Evolutionary conservation across 257 asterid genomes (phyloP).

Genomic region (Forsythia suspensa): DNA sequence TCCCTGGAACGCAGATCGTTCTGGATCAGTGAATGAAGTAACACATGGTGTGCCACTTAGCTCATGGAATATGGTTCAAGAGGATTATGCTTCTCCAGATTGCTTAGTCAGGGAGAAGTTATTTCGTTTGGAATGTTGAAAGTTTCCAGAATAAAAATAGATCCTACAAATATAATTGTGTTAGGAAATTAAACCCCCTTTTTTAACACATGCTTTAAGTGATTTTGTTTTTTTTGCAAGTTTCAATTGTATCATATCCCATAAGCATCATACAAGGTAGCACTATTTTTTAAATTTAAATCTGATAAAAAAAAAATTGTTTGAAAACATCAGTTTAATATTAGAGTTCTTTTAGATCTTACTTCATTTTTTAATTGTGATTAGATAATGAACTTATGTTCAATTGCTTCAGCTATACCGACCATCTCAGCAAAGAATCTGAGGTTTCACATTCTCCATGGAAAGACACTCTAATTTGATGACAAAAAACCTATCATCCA

Average conservation of each 20-base stretch:
- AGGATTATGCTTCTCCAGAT: background rate
- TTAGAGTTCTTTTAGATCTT: background rate
- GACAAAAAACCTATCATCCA: background rate
- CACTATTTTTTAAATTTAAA: background rate
- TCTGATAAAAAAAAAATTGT: background rate
- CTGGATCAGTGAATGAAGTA: background rate
- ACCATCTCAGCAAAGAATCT: background rate
- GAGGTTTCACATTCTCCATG: background rate
- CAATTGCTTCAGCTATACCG: background rate
- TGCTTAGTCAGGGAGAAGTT: background rate
- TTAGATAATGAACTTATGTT: background rate
- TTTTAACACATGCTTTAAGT: constrained; percentile 1
- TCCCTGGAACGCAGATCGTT: constrained; percentile 6
- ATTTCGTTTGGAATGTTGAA: background rate
- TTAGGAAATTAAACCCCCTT: background rate
- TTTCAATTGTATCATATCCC: background rate
- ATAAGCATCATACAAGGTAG: background rate
- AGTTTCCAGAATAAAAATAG: background rate
- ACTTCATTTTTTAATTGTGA: background rate
- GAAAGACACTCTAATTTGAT: background rate
- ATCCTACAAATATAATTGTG: background rate
- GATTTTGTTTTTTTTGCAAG: constrained; percentile 6
- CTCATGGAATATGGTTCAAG: background rate
- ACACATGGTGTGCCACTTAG: constrained; percentile 4
- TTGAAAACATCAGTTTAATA: background rate